Evolutionary conservation across 352 stramenopile species (phyloP), one percentile per base, ranked within the genome.

Genomic region (Pythium volutum): DNA sequence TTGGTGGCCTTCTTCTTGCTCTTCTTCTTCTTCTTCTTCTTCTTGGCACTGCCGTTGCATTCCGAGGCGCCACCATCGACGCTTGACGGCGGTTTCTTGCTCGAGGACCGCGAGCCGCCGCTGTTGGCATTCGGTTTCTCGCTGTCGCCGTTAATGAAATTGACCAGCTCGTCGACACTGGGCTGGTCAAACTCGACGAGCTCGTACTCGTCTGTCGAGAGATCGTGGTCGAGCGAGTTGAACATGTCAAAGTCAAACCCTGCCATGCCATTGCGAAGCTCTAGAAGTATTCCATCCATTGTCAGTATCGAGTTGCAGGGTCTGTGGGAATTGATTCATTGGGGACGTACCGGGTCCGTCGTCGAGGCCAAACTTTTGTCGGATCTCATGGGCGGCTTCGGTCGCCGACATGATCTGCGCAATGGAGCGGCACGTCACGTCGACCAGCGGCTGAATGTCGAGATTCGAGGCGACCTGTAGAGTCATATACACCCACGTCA

Each of bases 321-420:
- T n/a, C 42, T 12, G 5, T 53, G 6, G 11, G 25, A 53, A 25
- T 42, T 3, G 41, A 26, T 11, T 42, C 14, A 51, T 42, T 7
- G 53, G 52, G n/a, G n/a, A 57, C 73, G 29, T 31, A 83, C 74
- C 71, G n/a, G 68, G 31, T 8, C 71, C 61, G 26, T 90, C 80
- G 45, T 90, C 74, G n/a, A 92, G 57, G 0, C 79, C 81, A 64
- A 92, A 92, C 36, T 92, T 90, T 46, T 89, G 81, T 43, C 83
- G 67, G 55, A 92, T 73, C 45, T 92, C 80, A 45, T 91, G 76
- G 0, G 83, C 80, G 10, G 85, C 83, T 29, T 87, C 84, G 16
- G 81, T 91, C 34, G 81, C 81, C 14, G 83, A 92, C 83, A 92
- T 92, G 59, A 92, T 92, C 66, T 91, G 81, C 12, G 83, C 79